These are phyloP conservation scores for Solanum hybrid DNA, from an alignment of 305 asterid species.

Conservation along the genomic window DNA sequence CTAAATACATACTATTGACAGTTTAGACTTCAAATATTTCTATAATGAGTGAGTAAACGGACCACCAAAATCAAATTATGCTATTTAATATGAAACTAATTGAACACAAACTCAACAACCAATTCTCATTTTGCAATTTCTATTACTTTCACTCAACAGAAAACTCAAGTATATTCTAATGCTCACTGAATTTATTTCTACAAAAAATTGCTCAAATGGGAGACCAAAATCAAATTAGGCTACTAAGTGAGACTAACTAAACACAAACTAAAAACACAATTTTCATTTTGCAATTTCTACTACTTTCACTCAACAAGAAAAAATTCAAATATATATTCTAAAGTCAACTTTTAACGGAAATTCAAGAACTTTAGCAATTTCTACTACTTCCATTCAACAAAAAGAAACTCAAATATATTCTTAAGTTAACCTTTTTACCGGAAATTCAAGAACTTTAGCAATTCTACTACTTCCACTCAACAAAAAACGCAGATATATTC, in stretches of 20 bases:
- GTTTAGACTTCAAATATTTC: background rate
- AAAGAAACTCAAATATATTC: background rate
- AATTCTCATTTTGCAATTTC: background rate
- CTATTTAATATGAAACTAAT: background rate
- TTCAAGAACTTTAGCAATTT: constrained; percentile 39
- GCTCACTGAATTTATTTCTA: background rate
- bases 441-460: constrained; percentile 54
- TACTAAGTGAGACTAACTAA: background rate
- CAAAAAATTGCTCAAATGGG: background rate
- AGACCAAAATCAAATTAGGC: background rate
- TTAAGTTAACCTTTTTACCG: constrained; percentile 29
- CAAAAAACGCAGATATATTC: background rate
- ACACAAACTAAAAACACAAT: background rate
- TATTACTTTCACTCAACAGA: background rate
- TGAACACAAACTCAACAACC: background rate
- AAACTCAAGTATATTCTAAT: background rate
- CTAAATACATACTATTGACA: background rate
- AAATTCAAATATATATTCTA: background rate
- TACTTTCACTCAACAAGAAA: background rate
- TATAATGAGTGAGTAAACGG: background rate
- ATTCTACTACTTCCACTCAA: background rate
- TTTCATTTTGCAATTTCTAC: background rate
- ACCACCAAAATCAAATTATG: background rate
- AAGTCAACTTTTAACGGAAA: constrained; percentile 41
- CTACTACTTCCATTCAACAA: background rate